Base-by-base conservation (phyloP, 345 rosid species). In the Eucalyptus cladocalyx region DNA sequence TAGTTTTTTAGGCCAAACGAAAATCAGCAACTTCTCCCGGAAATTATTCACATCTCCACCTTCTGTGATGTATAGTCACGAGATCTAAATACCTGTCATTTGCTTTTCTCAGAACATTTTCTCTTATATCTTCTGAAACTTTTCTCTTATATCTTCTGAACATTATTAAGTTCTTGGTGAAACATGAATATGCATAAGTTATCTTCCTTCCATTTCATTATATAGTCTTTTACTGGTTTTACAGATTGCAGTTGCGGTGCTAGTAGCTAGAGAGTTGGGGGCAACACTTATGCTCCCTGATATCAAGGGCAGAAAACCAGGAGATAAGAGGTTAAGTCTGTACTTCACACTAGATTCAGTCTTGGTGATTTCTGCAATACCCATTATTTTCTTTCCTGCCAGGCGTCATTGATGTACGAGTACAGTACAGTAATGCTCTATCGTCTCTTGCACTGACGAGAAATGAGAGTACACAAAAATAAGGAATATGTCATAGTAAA, bases 201-300 rank as follows among this genome's bases (percentile, higher is more conserved):
- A 56, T 56, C 62, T 56, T 56, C 30, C 30, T 56, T 56, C 30
- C 3, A 56, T 56, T 24, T 56, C 62, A 56, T 56, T 11, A 54
- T 54, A 54, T 54, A 56, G 62, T 56, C 62, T 69, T 69, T 49
- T n/a, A 16, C 23, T 56, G 34, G 88, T 80, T 32, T 88, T 69
- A 48, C 89, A 92, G 94, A 65, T 90, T 80, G 89, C 92, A 47
- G 91, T 92, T 91, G 93, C 94, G 8, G 94, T 88, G 89, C 91
- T 92, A 18, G 91, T 93, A 26, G 93, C 94, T 85, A 89, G 88
- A 86, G 89, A 93, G 56, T 47, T 92, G 24, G 92, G 93, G 56
- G 94, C 92, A 89, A 93, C 90, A 42, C 92, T 92, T 87, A 91
- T 91, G n/a, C 88, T 93, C 16, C 94, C 94, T 12, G 92, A 92